These are phyloP conservation scores for Blastocrithidia nonstop DNA, from an alignment of 208 protist genomes.

Conservation along the genomic window DNA sequence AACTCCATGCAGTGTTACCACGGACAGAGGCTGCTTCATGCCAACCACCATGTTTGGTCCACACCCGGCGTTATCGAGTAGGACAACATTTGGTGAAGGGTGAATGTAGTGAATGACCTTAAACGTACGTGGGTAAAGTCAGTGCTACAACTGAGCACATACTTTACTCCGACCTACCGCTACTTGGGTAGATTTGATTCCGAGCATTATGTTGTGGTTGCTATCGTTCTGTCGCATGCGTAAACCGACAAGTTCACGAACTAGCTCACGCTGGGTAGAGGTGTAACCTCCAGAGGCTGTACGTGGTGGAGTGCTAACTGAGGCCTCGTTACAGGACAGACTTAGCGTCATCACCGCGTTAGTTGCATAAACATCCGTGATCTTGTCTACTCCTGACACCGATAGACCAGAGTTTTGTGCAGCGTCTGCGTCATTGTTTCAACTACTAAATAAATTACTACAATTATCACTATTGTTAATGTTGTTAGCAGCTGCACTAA, in stretches of 20 bases:
- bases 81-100: constrained; percentile 30
- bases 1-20: constrained; percentile 69
- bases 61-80: constrained; percentile 56
- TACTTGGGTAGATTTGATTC: constrained; percentile 37
- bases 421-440: no score
- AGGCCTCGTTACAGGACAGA: constrained; percentile 40
- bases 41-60: constrained; percentile 13
- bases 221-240: constrained; percentile 65
- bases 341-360: constrained; percentile 44
- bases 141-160: constrained; percentile 64
- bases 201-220: constrained; percentile 70
- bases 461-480: no score
- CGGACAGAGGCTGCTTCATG: no score
- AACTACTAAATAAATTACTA: no score
- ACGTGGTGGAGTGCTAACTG: constrained; percentile 26
- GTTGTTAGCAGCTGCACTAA: no score
- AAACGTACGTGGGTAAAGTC: constrained; percentile 67
- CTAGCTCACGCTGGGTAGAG: constrained; percentile 26
- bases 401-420: no score
- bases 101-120: constrained; percentile 49
- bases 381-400: neutral
- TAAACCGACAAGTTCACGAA: constrained; percentile 63
- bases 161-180: constrained; percentile 66
- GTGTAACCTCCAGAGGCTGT: constrained; percentile 12
- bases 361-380: constrained; percentile 32